phyloP scores from a whole-genome alignment of 306 rosid genomes.

The Comarum palustre region DNA sequence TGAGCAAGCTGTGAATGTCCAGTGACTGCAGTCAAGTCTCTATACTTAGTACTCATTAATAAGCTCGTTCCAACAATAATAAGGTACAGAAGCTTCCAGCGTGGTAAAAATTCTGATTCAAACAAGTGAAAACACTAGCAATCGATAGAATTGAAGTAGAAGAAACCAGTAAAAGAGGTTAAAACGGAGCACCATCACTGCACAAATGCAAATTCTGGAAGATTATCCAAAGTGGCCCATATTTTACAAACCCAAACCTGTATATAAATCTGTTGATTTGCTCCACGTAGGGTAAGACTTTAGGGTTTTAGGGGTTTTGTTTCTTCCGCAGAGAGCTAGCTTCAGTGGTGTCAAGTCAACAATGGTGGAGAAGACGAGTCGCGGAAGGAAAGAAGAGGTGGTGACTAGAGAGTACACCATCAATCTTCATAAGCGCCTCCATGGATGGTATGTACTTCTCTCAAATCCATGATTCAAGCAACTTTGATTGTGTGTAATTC shows the following conservation, averaged over 20 bases:
- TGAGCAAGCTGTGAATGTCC: too few relatives aligned
- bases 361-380: slow-evolving; percentile 46
- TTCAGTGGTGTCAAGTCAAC: slow-evolving; percentile 20
- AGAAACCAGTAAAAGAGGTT: too few relatives aligned
- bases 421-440: slow-evolving; percentile 50
- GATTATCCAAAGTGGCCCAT: background rate
- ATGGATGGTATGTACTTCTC: slow-evolving; percentile 37
- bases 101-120: too few relatives aligned
- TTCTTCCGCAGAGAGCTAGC: slow-evolving; percentile 19
- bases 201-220: too few relatives aligned
- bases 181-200: too few relatives aligned
- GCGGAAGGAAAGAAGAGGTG: slow-evolving; percentile 43
- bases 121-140: too few relatives aligned
- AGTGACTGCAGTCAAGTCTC: too few relatives aligned
- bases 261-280: background rate
- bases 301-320: slow-evolving; percentile 11
- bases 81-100: too few relatives aligned
- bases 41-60: too few relatives aligned
- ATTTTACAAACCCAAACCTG: background rate
- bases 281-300: slow-evolving; percentile 3
- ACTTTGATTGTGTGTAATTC: background rate
- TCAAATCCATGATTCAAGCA: background rate
- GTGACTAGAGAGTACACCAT: slow-evolving; percentile 44
- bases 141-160: too few relatives aligned
- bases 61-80: too few relatives aligned